These are phyloP conservation scores for Hypericum androsaemum DNA, from an alignment of 345 rosid species.

Conservation along the genomic window DNA sequence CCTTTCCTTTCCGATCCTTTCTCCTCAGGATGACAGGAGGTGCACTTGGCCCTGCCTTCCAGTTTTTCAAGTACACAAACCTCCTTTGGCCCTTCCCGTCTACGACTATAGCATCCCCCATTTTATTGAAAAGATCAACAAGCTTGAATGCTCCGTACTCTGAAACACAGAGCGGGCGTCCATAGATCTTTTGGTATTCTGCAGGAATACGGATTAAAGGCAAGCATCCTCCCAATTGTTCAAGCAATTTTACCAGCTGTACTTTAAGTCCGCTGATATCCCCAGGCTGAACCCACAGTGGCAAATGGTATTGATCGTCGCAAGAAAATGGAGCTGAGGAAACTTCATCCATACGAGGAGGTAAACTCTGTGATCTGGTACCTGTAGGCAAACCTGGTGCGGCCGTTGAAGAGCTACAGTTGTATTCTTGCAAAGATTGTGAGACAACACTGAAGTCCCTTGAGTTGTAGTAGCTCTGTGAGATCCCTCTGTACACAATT, in stretches of 20 bases:
- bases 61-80: slow-evolving; percentile 58
- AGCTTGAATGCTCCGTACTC: slow-evolving; percentile 74
- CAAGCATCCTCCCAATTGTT: slow-evolving; percentile 75
- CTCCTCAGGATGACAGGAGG: slow-evolving; percentile 36
- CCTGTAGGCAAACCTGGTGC: slow-evolving; percentile 30
- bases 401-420: slow-evolving; percentile 22
- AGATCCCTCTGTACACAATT: slow-evolving; percentile 50
- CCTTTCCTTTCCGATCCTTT: slow-evolving; percentile 55
- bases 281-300: slow-evolving; percentile 89
- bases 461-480: slow-evolving; percentile 45
- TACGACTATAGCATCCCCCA: slow-evolving; percentile 54
- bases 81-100: slow-evolving; percentile 70
- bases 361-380: slow-evolving; percentile 49
- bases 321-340: slow-evolving; percentile 26
- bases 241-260: slow-evolving; percentile 72
- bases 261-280: slow-evolving; percentile 70
- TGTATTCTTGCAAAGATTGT: slow-evolving; percentile 44
- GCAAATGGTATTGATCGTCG: slow-evolving; percentile 45
- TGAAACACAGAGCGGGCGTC: slow-evolving; percentile 66
- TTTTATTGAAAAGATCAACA: slow-evolving; percentile 76
- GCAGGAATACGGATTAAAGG: slow-evolving; percentile 64
- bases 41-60: slow-evolving; percentile 40
- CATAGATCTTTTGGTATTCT: slow-evolving; percentile 63
- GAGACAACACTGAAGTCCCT: slow-evolving; percentile 51
- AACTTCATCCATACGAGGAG: slow-evolving; percentile 42